Conservation (phyloP, 2,329 filamentous ascomycete genomes). For the Xylaria multiplex region DNA sequence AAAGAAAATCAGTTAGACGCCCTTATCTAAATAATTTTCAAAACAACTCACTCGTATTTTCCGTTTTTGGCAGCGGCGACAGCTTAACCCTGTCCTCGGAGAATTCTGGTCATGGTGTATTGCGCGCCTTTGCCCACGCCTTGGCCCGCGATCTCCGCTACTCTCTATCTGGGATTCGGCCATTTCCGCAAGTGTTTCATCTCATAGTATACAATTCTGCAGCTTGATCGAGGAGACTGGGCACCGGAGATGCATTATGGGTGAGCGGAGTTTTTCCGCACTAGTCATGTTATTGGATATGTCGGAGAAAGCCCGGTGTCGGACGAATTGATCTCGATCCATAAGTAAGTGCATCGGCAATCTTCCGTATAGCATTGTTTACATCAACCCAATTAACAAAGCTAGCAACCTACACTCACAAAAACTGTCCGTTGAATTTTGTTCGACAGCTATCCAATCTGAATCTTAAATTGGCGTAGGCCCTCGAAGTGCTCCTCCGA, state of each 20-base stretch:
- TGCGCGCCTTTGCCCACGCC: slow-evolving; percentile 18
- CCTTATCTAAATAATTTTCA: background rate
- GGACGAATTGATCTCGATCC: slow-evolving; percentile 11
- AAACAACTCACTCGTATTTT: slow-evolving; percentile 57
- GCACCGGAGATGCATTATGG: background rate
- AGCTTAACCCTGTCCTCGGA: slow-evolving; percentile 28
- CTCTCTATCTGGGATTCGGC: slow-evolving; percentile 4
- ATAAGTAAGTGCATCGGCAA: slow-evolving; percentile 13
- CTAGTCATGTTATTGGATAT: background rate
- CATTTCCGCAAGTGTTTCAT: slow-evolving; percentile 10
- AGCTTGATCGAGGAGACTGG: background rate
- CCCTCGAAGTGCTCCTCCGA: background rate
- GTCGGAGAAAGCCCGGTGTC: slow-evolving; percentile 32
- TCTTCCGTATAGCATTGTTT: background rate
- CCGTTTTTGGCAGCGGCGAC: slow-evolving; percentile 56
- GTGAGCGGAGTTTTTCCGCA: slow-evolving; percentile 29
- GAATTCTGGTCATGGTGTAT: slow-evolving; percentile 22
- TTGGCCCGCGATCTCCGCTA: slow-evolving; percentile 8
- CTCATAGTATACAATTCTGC: background rate
- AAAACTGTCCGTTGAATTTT: background rate
- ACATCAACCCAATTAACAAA: slow-evolving; percentile 21
- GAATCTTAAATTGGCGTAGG: background rate
- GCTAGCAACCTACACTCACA: background rate
- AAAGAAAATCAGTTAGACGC: background rate
- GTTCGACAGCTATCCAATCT: background rate